These are phyloP conservation scores for Vairimorpha ceranae DNA, from an alignment of 371 early-diverging fungal species.

Conservation along the genomic window DNA sequence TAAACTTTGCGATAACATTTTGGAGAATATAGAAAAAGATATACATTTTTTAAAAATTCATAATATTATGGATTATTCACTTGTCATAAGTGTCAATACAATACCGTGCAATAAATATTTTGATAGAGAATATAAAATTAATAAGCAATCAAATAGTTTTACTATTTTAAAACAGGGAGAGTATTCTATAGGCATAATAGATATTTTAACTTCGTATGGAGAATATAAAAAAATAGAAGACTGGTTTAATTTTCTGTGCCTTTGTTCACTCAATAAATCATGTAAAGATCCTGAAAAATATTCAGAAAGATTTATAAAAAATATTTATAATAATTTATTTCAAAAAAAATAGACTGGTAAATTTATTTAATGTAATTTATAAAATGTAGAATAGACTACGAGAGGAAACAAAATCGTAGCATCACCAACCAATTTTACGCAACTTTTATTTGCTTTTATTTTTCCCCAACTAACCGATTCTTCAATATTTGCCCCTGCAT, in stretches of 20 bases:
- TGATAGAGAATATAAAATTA: not conserved
- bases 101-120: not conserved
- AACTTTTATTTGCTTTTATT: slow-evolving; percentile 73
- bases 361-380: slow-evolving; percentile 14
- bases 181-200: slow-evolving; percentile 49
- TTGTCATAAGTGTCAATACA: slow-evolving; percentile 29
- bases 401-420: slow-evolving; percentile 78
- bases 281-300: slow-evolving; percentile 45
- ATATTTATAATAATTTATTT: slow-evolving; percentile 16
- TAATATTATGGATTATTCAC: slow-evolving; percentile 56
- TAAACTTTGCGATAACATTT: not conserved
- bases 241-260: slow-evolving; percentile 28
- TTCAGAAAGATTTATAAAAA: slow-evolving; percentile 34
- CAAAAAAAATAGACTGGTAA: not conserved
- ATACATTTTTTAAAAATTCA: slow-evolving; percentile 29
- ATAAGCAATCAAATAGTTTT: not conserved
- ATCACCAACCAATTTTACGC: slow-evolving; percentile 87
- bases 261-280: slow-evolving; percentile 34
- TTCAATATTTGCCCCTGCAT: slow-evolving; percentile 94
- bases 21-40: slow-evolving; percentile 37
- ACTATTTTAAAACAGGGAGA: not conserved
- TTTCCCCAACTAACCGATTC: slow-evolving; percentile 99
- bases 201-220: slow-evolving; percentile 48
- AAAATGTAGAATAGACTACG: slow-evolving; percentile 50
- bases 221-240: slow-evolving; percentile 38